These are phyloP conservation scores for Claviceps africana DNA, from an alignment of 2,329 filamentous ascomycete species.

Conservation along the genomic window DNA sequence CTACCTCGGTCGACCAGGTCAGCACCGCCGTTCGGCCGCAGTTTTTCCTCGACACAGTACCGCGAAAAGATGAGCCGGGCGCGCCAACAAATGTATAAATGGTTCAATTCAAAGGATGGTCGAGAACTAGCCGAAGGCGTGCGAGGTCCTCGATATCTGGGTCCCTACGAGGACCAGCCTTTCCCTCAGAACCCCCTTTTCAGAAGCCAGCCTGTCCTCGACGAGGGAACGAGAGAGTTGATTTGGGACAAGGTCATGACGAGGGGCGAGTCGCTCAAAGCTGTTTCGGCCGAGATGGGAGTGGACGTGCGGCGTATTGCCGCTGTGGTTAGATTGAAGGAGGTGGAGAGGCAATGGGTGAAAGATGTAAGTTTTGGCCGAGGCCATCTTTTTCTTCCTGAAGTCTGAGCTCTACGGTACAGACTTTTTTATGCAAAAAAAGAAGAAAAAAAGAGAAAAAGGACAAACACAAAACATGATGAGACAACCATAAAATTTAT, in stretches of 20 bases:
- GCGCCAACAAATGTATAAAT: slow-evolving; percentile 25
- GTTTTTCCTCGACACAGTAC: slow-evolving; percentile 27
- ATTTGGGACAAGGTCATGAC: slow-evolving; percentile 57
- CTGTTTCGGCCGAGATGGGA: slow-evolving; percentile 61
- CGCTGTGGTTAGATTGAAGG: slow-evolving; percentile 73
- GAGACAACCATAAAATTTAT: slow-evolving; percentile 52
- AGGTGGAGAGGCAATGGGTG: slow-evolving; percentile 68
- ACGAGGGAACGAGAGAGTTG: slow-evolving; percentile 55
- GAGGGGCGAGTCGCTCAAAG: slow-evolving; percentile 55
- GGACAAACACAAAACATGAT: too few relatives aligned
- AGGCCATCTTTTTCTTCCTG: background rate
- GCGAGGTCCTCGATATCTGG: slow-evolving; percentile 24
- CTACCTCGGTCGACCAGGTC: slow-evolving; percentile 1
- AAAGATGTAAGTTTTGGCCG: slow-evolving; percentile 47
- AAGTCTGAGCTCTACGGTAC: background rate
- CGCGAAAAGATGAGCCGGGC: slow-evolving; percentile 23
- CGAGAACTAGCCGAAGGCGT: slow-evolving; percentile 12
- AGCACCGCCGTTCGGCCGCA: slow-evolving; percentile 11
- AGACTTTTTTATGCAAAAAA: slow-evolving; percentile 1
- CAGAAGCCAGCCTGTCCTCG: slow-evolving; percentile 56
- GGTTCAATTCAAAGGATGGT: slow-evolving; percentile 19
- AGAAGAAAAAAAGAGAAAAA: too few relatives aligned
- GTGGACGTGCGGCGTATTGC: slow-evolving; percentile 75
- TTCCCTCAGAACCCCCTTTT: slow-evolving; percentile 67
- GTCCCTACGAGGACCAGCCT: slow-evolving; percentile 32